These are phyloP conservation scores for Candida anglica DNA, from an alignment of 805 yeast species.

Conservation along the genomic window DNA sequence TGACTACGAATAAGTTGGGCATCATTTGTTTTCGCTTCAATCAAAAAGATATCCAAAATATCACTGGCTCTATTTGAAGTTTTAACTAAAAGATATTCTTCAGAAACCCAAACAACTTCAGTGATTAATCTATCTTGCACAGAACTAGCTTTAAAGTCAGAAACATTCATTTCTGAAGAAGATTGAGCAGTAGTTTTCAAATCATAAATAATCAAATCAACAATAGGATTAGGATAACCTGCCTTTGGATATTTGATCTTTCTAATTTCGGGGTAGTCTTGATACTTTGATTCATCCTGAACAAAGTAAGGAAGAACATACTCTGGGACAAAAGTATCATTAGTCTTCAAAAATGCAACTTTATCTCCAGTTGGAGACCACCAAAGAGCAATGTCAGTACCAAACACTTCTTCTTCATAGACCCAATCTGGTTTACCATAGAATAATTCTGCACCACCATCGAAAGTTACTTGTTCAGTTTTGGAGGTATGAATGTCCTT, in stretches of 20 bases:
- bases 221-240: constrained; percentile 56
- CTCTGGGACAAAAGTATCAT: constrained; percentile 57
- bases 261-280: constrained; percentile 44
- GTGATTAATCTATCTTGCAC: constrained; percentile 50
- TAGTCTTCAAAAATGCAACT: constrained; percentile 50
- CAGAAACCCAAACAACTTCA: constrained; percentile 57
- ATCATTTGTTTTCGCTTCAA: constrained; percentile 22
- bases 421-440: constrained; percentile 83
- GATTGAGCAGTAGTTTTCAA: constrained; percentile 7
- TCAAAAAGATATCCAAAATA: constrained; percentile 45
- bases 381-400: constrained; percentile 59
- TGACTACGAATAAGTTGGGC: constrained; percentile 40
- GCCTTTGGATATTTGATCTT: constrained; percentile 66
- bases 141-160: neutral
- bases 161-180: constrained; percentile 17
- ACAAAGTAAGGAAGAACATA: constrained; percentile 52
- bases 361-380: constrained; percentile 65
- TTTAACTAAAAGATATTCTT: constrained; percentile 48
- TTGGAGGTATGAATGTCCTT: constrained; percentile 29
- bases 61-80: constrained; percentile 63
- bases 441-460: constrained; percentile 49
- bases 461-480: constrained; percentile 38
- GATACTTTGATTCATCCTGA: constrained; percentile 16
- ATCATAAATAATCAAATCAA: constrained; percentile 43
- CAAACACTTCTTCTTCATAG: constrained; percentile 75